Evolutionary conservation across 352 stramenopile genomes (phyloP).

Genomic region (Globisporangium acanthophoron): DNA sequence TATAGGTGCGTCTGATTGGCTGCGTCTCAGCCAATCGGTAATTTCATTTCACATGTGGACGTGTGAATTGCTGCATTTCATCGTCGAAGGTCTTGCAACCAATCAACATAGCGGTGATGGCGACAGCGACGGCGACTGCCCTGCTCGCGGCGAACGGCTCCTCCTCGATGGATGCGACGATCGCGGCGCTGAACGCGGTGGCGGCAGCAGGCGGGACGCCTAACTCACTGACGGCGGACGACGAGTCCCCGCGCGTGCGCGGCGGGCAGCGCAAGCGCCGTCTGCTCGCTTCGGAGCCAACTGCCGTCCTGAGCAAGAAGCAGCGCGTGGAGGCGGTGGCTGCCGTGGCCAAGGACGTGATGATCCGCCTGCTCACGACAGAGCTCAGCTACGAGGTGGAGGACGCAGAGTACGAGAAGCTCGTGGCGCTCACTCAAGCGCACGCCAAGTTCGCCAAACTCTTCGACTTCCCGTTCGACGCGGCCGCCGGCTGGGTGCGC

Average conservation of each 20-base stretch:
- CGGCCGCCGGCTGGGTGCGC: slow-evolving; percentile 43
- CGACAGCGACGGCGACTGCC: no score
- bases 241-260: not conserved
- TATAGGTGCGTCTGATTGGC: not conserved
- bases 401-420: slow-evolving; percentile 57
- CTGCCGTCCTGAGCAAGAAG: slow-evolving; percentile 36
- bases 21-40: not conserved
- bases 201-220: not conserved
- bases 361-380: slow-evolving; percentile 52
- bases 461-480: slow-evolving; percentile 45
- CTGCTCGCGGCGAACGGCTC: not conserved
- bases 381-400: slow-evolving; percentile 50
- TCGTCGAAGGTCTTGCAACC: no score
- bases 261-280: slow-evolving; percentile 11
- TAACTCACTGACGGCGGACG: no score
- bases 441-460: slow-evolving; percentile 51
- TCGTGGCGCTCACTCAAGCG: slow-evolving; percentile 62
- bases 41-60: not conserved
- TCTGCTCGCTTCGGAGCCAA: not conserved
- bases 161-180: not conserved
- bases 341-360: slow-evolving; percentile 62
- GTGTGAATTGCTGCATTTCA: no score
- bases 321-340: slow-evolving; percentile 57
- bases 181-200: not conserved
- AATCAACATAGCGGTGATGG: no score